A percentile compares a stretch with the other conserved stretches of the same genome.
phyloP scores from a whole-genome alignment of 345 rosid genomes.

The Bruguiera sexangula region DNA sequence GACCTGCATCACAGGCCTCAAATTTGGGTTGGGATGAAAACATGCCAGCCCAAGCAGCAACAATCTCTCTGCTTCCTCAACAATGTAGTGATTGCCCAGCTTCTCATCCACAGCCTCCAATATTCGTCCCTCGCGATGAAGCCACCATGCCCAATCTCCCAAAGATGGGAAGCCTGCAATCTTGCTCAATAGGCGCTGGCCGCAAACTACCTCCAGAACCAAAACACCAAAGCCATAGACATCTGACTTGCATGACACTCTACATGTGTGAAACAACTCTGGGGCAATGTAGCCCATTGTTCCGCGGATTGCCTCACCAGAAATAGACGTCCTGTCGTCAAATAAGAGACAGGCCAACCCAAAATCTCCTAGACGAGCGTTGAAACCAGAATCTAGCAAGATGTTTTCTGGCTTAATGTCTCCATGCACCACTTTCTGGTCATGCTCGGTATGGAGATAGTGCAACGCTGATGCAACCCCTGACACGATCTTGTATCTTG shows the following conservation, averaged over 20 bases:
- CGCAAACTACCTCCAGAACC: conserved; percentile 41
- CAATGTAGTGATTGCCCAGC: conserved; percentile 18
- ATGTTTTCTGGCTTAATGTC: conserved; percentile 49
- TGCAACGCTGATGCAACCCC: conserved; percentile 6
- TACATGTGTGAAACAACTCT: conserved; percentile 38
- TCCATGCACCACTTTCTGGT: conserved; percentile 46
- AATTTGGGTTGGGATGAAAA: conserved; percentile 36
- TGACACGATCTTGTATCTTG: conserved; percentile 28
- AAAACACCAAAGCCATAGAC: conserved; percentile 48
- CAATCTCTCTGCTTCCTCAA: conserved; percentile 32
- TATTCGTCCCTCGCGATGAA: conserved; percentile 36
- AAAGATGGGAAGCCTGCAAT: conserved; percentile 18
- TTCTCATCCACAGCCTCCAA: conserved; percentile 36
- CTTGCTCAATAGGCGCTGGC: conserved; percentile 25
- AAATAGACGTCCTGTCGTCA: conserved; percentile 34
- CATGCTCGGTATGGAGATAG: conserved; percentile 35
- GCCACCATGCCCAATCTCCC: conserved; percentile 48
- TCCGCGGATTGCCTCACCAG: conserved; percentile 27
- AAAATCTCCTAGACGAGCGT: conserved; percentile 41
- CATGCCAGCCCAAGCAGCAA: conserved; percentile 45
- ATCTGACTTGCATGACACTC: conserved; percentile 44
- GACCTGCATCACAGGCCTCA: conserved; percentile 32
- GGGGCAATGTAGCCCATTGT: conserved; percentile 49
- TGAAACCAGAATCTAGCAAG: conserved; percentile 37
- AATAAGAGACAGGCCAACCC: conserved; percentile 43